Percentiles rank a stretch among this genome's conserved stretches.
phyloP scores from a whole-genome alignment of 2,329 filamentous ascomycete species.

The Clonostachys rhizophaga region DNA sequence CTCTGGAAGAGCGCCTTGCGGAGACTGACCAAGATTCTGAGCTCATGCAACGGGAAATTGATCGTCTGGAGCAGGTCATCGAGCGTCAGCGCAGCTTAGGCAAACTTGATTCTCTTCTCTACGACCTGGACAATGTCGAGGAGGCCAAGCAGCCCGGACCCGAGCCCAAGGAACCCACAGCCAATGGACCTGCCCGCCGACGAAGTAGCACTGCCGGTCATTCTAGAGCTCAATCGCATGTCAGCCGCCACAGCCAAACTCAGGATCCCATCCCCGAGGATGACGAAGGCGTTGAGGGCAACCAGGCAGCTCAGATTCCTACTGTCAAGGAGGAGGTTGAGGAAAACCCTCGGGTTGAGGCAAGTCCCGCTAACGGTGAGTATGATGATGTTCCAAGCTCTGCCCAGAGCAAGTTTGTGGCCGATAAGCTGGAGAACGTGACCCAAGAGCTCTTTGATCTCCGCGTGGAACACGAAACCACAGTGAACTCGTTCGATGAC shows the following conservation, averaged over 20 bases:
- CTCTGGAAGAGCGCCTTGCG: constrained; percentile 87
- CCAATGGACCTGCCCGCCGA: constrained; percentile 34
- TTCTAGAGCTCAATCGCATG: constrained; percentile 48
- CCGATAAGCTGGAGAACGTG: constrained; percentile 87
- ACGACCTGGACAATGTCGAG: constrained; percentile 80
- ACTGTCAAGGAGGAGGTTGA: constrained; percentile 26
- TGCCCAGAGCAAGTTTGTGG: constrained; percentile 79
- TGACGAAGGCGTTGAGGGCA: constrained; percentile 33
- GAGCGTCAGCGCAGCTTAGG: constrained; percentile 93
- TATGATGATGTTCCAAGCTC: constrained; percentile 47
- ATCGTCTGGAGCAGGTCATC: constrained; percentile 88
- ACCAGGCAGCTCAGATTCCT: constrained; percentile 13
- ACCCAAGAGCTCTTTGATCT: constrained; percentile 90
- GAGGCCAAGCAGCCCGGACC: constrained; percentile 39
- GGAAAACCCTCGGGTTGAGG: constrained; percentile 3
- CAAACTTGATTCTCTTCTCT: constrained; percentile 86
- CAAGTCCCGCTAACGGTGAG: constrained; percentile 1
- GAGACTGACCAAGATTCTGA: constrained; percentile 96
- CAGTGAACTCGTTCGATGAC: constrained; percentile 73
- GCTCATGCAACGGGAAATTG: constrained; percentile 94
- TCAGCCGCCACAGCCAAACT: constrained; percentile 48
- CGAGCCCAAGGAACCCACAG: constrained; percentile 16
- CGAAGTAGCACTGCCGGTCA: constrained; percentile 40
- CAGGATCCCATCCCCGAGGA: constrained; percentile 51
- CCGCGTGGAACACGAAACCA: constrained; percentile 83